Evolutionary conservation across 2,329 filamentous ascomycete species (phyloP).

Genomic region (Cercospora zeina): DNA sequence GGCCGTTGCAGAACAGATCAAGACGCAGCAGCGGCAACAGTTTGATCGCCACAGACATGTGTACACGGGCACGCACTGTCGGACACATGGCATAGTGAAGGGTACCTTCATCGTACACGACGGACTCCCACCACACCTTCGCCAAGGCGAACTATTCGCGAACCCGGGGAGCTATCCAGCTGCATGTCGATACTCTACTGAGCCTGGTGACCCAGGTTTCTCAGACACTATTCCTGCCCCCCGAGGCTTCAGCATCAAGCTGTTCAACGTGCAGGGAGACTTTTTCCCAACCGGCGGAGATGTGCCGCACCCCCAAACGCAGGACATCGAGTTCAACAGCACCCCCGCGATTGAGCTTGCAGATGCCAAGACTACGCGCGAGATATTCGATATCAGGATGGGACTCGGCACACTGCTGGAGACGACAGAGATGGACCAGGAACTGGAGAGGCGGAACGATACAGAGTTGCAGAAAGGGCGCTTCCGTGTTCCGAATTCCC

Average conservation of each 20-base stretch:
- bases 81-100: slow-evolving; percentile 53
- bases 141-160: slow-evolving; percentile 46
- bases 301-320: slow-evolving; percentile 35
- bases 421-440: slow-evolving; percentile 46
- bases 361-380: slow-evolving; percentile 48
- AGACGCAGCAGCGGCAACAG: slow-evolving; percentile 48
- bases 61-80: slow-evolving; percentile 48
- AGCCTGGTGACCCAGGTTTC: slow-evolving; percentile 41
- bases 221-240: slow-evolving; percentile 50
- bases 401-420: slow-evolving; percentile 40
- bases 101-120: slow-evolving; percentile 48
- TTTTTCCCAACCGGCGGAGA: slow-evolving; percentile 45
- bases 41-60: slow-evolving; percentile 47
- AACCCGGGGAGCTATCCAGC: slow-evolving; percentile 37
- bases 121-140: slow-evolving; percentile 48
- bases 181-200: slow-evolving; percentile 42
- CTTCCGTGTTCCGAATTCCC: slow-evolving; percentile 45
- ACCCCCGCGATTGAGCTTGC: slow-evolving; percentile 52
- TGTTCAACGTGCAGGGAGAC: slow-evolving; percentile 51
- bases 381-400: slow-evolving; percentile 48
- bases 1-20: slow-evolving; percentile 50
- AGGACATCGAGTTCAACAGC: slow-evolving; percentile 54
- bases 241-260: slow-evolving; percentile 52
- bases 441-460: slow-evolving; percentile 44
- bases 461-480: slow-evolving; percentile 45